Conservation (phyloP, 2,329 filamentous ascomycete species). For the Aspergillus pseudoviridinutans region DNA sequence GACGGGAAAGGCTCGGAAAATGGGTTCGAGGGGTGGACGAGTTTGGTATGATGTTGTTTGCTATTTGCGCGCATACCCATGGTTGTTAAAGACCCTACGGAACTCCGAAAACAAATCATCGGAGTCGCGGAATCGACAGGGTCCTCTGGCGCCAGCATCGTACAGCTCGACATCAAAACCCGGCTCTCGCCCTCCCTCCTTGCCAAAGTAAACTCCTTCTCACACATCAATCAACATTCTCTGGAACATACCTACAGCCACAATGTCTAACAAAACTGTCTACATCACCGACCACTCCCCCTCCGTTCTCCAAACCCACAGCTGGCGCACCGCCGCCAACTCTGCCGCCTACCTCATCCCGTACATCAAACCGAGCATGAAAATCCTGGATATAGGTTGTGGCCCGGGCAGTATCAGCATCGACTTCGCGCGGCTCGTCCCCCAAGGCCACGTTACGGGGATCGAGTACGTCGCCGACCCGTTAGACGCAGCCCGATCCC, state of each 20-base stretch:
- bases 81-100: constrained; percentile 11
- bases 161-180: not conserved
- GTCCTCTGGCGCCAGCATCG: too few species aligned
- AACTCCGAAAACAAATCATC: too few species aligned
- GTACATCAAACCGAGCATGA: constrained; percentile 31
- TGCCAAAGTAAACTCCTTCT: constrained; percentile 14
- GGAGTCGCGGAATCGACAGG: too few species aligned
- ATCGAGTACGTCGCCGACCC: constrained; percentile 32
- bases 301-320: constrained; percentile 34
- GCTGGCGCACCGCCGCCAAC: constrained; percentile 33
- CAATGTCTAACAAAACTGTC: constrained; percentile 11
- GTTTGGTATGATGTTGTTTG: constrained; percentile 53
- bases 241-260: constrained; percentile 9
- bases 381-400: constrained; percentile 45
- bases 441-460: constrained; percentile 36
- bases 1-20: constrained; percentile 40
- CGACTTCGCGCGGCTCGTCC: constrained; percentile 37
- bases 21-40: constrained; percentile 53
- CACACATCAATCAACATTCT: constrained; percentile 12
- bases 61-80: constrained; percentile 29
- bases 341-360: constrained; percentile 40
- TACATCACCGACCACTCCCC: constrained; percentile 40
- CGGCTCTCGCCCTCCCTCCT: not conserved
- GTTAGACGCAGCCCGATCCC: constrained; percentile 29
- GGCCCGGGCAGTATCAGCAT: constrained; percentile 44